Base-by-base conservation (phyloP, 441 rosid genomes). In the Eruca vesicaria region DNA sequence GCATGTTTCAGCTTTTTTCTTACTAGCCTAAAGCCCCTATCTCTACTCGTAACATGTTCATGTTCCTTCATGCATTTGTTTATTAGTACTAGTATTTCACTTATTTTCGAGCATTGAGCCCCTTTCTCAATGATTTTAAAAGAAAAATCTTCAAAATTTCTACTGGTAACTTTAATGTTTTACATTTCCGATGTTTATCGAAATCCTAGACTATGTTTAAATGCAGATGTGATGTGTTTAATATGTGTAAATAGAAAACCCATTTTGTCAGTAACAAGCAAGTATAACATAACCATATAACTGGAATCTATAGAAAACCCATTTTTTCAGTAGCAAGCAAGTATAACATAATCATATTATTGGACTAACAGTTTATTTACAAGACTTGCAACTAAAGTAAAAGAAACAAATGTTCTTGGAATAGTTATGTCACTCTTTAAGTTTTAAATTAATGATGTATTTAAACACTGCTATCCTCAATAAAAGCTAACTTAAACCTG, bases 1-100 rank as follows among this genome's bases (percentile, higher is more conserved):
- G 72, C 75, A 77, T 71, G 76, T 71, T 16, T 77, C 80, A 64
- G 76, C 80, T 58, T 77, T 76, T 64, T 33, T 69, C 35, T 48
- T 58, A 55, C 28, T 56, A 65, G 33, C 63, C 48, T 23, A 8
- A 64, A 48, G 61, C 3, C 28, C 61, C 43, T 50, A 36, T 21
- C 31, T 36, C 31, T 20, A 28, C 32, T 26, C 64, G 63, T 61
- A 68, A 75, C 79, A 75, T 75, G 79, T 63, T 53, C 59, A 63
- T 75, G 74, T 75, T 68, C 63, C 71, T 68, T 26, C 65, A 76
- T 63, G 65, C 70, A 41, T 9, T 76, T 55, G 11, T 76, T 76
- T 69, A 60, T 45, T 66, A 74, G 5, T 43, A 23, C n/a, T 23
- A 74, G 2, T 26, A 26, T 23, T 66, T 33, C 69, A 11, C 20